Percentiles rank a stretch among this genome's conserved stretches.
These are phyloP conservation scores for Huntiella savannae DNA, from an alignment of 2,329 filamentous ascomycete genomes.

Conservation along the genomic window DNA sequence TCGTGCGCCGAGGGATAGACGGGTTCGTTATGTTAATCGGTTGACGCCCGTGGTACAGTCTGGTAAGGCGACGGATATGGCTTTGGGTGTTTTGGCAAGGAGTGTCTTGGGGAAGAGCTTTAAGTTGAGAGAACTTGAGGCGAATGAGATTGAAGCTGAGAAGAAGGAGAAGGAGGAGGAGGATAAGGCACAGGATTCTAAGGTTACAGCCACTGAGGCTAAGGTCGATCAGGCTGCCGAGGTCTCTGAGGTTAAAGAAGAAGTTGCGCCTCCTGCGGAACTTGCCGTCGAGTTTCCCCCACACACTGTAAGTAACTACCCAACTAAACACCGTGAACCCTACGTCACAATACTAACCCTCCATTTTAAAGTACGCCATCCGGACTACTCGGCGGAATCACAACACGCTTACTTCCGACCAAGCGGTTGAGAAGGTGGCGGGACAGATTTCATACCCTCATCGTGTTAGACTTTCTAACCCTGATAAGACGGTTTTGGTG, in stretches of 20 bases:
- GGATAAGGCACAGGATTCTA: background rate
- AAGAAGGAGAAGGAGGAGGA: background rate
- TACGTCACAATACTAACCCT: constrained; percentile 1
- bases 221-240: background rate
- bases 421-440: constrained; percentile 54
- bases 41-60: constrained; percentile 32
- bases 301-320: constrained; percentile 23
- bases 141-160: constrained; percentile 2
- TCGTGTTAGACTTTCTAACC: constrained; percentile 58
- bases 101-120: constrained; percentile 47
- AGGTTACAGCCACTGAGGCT: background rate
- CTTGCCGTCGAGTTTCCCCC: constrained; percentile 12
- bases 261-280: background rate
- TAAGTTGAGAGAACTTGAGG: constrained; percentile 19
- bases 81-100: constrained; percentile 44
- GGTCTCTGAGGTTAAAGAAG: background rate
- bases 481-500: constrained; percentile 60
- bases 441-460: constrained; percentile 45
- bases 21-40: constrained; percentile 38
- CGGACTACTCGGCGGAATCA: constrained; percentile 61
- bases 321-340: background rate
- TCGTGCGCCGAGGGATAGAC: constrained; percentile 23
- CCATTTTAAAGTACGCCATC: constrained; percentile 53
- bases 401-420: constrained; percentile 44
- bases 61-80: constrained; percentile 48